Evolutionary conservation across 2,329 filamentous ascomycete species (phyloP), one percentile per base, ranked within the genome.

Genomic region (Calonectria pseudoreteaudii): DNA sequence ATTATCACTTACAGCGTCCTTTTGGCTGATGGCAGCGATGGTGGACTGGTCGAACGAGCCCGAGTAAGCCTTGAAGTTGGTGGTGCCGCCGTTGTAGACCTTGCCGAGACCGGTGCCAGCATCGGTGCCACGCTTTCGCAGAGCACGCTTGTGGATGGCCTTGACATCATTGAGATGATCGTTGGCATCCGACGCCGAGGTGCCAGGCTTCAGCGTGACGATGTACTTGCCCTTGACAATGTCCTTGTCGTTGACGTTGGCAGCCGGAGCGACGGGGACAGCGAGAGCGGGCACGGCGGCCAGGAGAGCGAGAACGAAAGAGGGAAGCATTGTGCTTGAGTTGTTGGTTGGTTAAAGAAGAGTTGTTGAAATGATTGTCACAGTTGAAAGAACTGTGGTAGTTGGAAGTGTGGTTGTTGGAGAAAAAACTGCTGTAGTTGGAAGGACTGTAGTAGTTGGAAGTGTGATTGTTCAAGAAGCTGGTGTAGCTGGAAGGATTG

Each of bases 171-270:
- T 67, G 3, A 86, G 34, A 68, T 86, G 85, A 38, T 77, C 74
- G n/a, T 83, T 82, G 31, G 86, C 74, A n/a, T 82, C 78, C 1
- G 79, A 74, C 20, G 80, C 73, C 18, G 76, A 75, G 52, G 84
- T 76, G 38, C 82, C 81, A 11, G 83, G 80, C 78, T 87, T 86
- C 26, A 88, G 76, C 41, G 86, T 88, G 79, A 88, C 80, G 71
- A 88, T 88, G 79, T 87, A 88, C 76, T 84, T 86, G 75, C 82
- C 83, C 62, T 84, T 77, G 50, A 86, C 74, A 47, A 84, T 74
- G 67, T 78, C 78, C 3, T 62, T 53, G 36, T 72, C 71, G 31
- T 60, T 41, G 36, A 73, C 38, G 41, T 66, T 36, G 58, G 70
- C 38, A 16, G 70, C 38, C n/a, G 72, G 73, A 23, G 68, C 76